Base-by-base conservation (phyloP, 768 basidiomycete genomes). In the Phlebiopsis gigantea region DNA sequence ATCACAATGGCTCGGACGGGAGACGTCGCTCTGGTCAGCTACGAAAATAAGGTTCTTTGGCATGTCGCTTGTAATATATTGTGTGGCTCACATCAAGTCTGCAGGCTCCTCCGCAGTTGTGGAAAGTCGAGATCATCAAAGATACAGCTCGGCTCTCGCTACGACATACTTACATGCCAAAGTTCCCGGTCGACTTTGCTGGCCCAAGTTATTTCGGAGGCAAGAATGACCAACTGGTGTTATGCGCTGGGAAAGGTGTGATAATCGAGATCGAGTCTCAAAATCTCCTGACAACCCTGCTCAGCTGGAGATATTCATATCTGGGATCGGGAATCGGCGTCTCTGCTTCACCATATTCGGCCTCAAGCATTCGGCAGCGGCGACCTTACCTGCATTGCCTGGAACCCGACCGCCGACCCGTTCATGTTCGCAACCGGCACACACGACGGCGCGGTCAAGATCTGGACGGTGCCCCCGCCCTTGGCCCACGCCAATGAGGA, bases 131-230 rank as follows among this genome's bases (percentile, higher is more conserved):
- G 49, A 66, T 80, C 22, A 71, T 88, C 25, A 82, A 80, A 67
- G 83, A 86, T 57, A 54, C 59, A 17, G 61, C 57, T 22, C 64
- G 66, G n/a, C 59, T 75, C 10, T 68, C 65, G 10, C 62, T 77
- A 56, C 83, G 85, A 49, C 88, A 89, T 62, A 90, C 84, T 0
- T 91, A 89, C 65, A 79, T 84, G 75, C 84, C 88, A 8, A 88
- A 85, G 65, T 71, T 73, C 12, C 60, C 75, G 12, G 81, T 88
- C 19, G 86, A 90, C 63, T 89, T 90, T 63, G 85, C 88, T 1
- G 90, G 90, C 0, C 83, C 85, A 7, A 88, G 87, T 65, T 89
- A 90, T 71, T 90, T 92, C 54, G 90, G 88, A 34, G 90, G 90
- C 17, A 82, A 80, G 64, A 82, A 87, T 60, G 85, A 90, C 63